Evolutionary conservation across 1,284 basidiomycete genomes (phyloP).

Genomic region (Veloboletus limbatus): DNA sequence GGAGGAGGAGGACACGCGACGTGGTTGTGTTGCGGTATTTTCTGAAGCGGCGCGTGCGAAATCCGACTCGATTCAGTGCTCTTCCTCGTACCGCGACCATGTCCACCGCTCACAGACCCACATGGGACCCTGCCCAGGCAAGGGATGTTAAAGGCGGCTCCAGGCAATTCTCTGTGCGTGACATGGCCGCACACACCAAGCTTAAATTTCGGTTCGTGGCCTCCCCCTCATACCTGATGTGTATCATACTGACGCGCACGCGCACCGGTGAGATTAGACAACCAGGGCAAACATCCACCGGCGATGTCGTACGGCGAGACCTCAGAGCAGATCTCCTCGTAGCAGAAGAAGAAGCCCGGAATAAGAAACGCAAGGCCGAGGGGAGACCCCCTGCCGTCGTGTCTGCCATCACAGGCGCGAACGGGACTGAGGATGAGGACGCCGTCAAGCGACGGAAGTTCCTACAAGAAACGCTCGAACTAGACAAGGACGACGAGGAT

Average conservation of each 20-base stretch:
- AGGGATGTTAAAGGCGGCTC: conserved; percentile 84
- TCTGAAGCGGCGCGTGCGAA: no score
- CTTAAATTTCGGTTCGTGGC: conserved; percentile 83
- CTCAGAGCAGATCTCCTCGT: conserved; percentile 76
- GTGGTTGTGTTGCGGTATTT: no score
- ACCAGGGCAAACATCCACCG: conserved; percentile 76
- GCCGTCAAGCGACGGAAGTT: conserved; percentile 75
- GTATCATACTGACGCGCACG: background rate
- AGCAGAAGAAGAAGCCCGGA: conserved; percentile 80
- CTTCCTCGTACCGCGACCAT: no score
- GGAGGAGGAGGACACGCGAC: no score
- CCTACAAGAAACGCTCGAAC: conserved; percentile 76
- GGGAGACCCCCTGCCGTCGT: conserved; percentile 50
- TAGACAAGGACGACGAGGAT: conserved; percentile 87
- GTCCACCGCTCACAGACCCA: conserved; percentile 86
- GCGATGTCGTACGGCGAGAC: conserved; percentile 77
- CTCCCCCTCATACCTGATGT: background rate
- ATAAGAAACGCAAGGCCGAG: conserved; percentile 87
- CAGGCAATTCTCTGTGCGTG: conserved; percentile 83
- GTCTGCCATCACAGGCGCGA: conserved; percentile 33
- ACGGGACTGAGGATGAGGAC: conserved; percentile 55
- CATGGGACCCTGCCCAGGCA: conserved; percentile 88
- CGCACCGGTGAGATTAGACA: conserved; percentile 65
- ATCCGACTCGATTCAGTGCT: no score
- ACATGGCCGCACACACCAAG: conserved; percentile 92